phyloP scores from a whole-genome alignment of 2,329 filamentous ascomycete genomes.

The Pseudogymnoascus sp. region DNA sequence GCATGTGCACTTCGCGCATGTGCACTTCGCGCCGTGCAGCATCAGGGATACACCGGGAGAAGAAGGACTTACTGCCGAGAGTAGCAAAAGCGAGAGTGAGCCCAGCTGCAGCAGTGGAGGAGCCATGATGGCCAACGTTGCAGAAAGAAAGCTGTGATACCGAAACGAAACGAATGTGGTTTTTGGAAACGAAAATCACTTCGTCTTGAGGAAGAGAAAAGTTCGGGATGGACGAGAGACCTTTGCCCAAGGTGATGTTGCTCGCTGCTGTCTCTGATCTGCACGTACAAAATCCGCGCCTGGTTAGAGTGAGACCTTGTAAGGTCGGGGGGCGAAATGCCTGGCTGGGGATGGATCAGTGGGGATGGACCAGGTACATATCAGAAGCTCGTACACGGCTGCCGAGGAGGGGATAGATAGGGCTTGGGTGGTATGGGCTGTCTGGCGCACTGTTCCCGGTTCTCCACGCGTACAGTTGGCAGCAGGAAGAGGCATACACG shows the following conservation, averaged over 20 bases:
- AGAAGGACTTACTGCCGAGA: background rate
- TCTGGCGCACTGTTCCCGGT: background rate
- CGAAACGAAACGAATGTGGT: background rate
- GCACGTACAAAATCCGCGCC: background rate
- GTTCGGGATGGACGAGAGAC: background rate
- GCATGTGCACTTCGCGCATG: background rate
- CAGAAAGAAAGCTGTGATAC: background rate
- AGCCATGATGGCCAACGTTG: background rate
- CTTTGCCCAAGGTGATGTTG: background rate
- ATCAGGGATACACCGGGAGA: background rate
- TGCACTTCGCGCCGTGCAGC: background rate
- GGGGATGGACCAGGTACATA: background rate
- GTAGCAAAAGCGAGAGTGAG: background rate
- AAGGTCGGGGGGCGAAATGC: background rate
- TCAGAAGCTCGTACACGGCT: background rate
- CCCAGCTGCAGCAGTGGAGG: background rate
- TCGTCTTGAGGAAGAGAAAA: background rate
- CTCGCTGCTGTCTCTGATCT: background rate
- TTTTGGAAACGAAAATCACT: background rate
- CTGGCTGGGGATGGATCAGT: background rate
- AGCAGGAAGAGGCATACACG: background rate
- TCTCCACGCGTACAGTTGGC: background rate
- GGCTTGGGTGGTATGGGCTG: background rate
- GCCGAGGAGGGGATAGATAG: background rate
- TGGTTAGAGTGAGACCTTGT: background rate